Evolutionary conservation across 805 yeast genomes (phyloP), one percentile per base, ranked within the genome.

Genomic region (Kodamaea kaohsiungensis): DNA sequence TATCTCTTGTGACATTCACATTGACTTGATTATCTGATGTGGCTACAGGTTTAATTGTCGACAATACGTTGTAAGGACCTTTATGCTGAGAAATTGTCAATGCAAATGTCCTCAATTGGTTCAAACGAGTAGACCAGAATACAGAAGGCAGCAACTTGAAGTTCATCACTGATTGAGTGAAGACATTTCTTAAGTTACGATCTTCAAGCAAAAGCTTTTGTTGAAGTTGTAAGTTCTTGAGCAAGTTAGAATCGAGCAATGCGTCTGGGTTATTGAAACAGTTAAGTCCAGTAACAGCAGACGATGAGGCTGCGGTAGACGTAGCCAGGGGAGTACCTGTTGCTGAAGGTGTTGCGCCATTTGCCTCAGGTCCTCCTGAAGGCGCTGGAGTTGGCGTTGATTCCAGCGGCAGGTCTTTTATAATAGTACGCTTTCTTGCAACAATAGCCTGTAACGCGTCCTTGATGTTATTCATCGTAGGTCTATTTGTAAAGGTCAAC

Each of bases 11-110:
- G 35, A 95, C 88, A 52, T 91, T 87, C 48, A 95, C 96, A 68
- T 91, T 92, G 54, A 93, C 96, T 66, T 91, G 90, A 70, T 93
- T 93, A 65, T 93, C 98, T 52, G 90, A 83, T 0, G 96, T 86
- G 0, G 97, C 96, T 7, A 91, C 93, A 0, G 98, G 97, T 64
- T 89, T 90, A 58, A 95, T 93, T 0, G 98, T 91, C 45, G 96
- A 88, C 51, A 95, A 73, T 0, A 95, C 98, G 65, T 95, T 95
- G 67, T 92, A 95, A 0, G 97, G 95, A 0, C 99, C 99, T 49
- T 87, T 78, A 59, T 89, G 88, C 65, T 95, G 99, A 17, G 91
- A 82, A 15, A 84, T 81, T 7, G 93, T 83, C 58, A 95, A 80
- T 0, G 98, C 97, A 72, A 83, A 90, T 0, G 97, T 91, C 52